These are phyloP conservation scores for Komagataella phaffii DNA, from an alignment of 805 yeast species.

Conservation along the genomic window DNA sequence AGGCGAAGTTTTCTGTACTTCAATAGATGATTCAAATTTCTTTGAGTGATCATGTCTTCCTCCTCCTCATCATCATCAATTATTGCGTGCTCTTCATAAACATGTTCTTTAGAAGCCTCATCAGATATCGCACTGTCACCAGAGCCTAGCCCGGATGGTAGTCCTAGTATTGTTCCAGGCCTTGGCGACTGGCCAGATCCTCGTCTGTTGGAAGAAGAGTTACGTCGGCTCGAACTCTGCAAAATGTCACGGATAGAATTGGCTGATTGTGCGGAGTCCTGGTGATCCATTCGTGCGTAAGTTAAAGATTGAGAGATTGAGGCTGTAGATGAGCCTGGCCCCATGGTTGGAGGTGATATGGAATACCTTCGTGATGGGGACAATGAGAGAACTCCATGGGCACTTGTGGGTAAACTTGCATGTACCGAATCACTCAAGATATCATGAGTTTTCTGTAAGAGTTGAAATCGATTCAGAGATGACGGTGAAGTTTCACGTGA, in stretches of 20 bases:
- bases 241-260: not conserved
- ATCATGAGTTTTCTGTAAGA: slow-evolving; percentile 6
- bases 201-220: not conserved
- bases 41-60: slow-evolving; percentile 7
- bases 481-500: slow-evolving; percentile 2
- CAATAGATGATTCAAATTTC: not conserved
- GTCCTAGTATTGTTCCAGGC: not conserved
- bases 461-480: slow-evolving; percentile 6
- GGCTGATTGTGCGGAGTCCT: not conserved
- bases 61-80: slow-evolving; percentile 19
- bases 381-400: not conserved
- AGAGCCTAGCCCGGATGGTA: not conserved
- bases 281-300: not conserved
- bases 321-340: not conserved
- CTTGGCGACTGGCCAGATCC: not conserved
- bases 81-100: slow-evolving; percentile 14
- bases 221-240: not conserved
- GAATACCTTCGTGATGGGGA: not conserved
- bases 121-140: not conserved
- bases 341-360: not conserved
- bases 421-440: slow-evolving; percentile 6
- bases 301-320: slow-evolving; percentile 1
- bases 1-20: not conserved
- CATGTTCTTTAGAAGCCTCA: not conserved
- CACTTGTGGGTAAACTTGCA: slow-evolving; percentile 3